These are phyloP conservation scores for Neoarthrinium moseri DNA, from an alignment of 2,329 filamentous ascomycete genomes.

Conservation along the genomic window DNA sequence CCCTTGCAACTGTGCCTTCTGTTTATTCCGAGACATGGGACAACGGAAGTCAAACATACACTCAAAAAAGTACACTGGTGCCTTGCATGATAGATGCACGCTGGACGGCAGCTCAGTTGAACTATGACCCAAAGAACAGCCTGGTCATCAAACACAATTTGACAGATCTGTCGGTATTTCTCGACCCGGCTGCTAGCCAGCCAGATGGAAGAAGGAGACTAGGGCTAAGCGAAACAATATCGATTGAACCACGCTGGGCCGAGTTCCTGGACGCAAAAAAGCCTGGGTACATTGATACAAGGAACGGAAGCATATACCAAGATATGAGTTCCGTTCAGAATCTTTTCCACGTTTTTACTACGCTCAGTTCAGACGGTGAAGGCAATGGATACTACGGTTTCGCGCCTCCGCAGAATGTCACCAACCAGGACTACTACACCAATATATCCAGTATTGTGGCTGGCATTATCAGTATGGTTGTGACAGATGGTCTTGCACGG, in stretches of 20 bases:
- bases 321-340: no score
- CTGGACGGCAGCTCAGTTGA: background rate
- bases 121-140: background rate
- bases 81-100: constrained; percentile 1
- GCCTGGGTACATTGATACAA: no score
- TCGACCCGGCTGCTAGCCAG: background rate
- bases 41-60: background rate
- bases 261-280: background rate
- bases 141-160: background rate
- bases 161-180: background rate
- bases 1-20: background rate
- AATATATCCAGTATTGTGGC: background rate
- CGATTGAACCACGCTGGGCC: background rate
- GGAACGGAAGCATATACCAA: no score
- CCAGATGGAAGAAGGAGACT: background rate
- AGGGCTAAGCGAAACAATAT: background rate
- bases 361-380: background rate
- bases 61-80: background rate
- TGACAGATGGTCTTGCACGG: background rate
- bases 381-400: background rate
- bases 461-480: background rate
- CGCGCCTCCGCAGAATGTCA: background rate
- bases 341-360: background rate
- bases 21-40: background rate
- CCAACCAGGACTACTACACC: background rate